Conservation (phyloP, 495 filamentous ascomycete species). For the Podospora bellae-mahoneyi region DNA sequence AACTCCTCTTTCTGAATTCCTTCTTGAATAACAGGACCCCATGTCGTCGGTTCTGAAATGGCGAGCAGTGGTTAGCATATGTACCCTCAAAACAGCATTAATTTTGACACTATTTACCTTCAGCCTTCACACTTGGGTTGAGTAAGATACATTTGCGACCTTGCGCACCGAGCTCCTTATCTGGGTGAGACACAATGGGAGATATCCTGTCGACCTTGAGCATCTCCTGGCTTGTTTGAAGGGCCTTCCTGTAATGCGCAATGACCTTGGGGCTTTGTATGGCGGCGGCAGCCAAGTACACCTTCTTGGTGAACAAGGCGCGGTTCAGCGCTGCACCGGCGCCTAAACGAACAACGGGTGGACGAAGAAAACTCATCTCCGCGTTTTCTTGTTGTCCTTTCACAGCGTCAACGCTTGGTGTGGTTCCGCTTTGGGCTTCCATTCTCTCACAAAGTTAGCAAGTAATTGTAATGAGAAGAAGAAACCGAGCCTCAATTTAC, state of each 20-base stretch:
- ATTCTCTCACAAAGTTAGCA: not conserved
- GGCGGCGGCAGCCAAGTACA: constrained; percentile 75
- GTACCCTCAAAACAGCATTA: not conserved
- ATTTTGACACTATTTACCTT: constrained; percentile 49
- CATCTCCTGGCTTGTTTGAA: constrained; percentile 57
- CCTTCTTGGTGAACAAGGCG: constrained; percentile 70
- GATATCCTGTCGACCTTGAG: constrained; percentile 52
- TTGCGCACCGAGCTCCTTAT: constrained; percentile 49
- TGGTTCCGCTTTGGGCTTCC: not conserved
- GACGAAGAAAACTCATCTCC: constrained; percentile 57
- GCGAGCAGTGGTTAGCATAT: constrained; percentile 11
- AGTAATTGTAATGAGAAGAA: not conserved
- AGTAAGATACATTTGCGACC: constrained; percentile 73
- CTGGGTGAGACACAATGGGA: constrained; percentile 53
- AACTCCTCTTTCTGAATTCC: constrained; percentile 64
- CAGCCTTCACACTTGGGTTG: constrained; percentile 60
- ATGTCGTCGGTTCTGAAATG: constrained; percentile 66
- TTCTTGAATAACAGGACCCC: constrained; percentile 64
- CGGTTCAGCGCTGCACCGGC: constrained; percentile 72
- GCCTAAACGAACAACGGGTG: constrained; percentile 69
- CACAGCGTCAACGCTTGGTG: not conserved
- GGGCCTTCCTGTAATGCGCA: constrained; percentile 56
- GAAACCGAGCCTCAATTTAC: not conserved
- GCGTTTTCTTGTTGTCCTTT: constrained; percentile 9
- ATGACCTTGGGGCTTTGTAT: constrained; percentile 71